Conservation (phyloP, 1,139 yeast genomes). For the Pichia sp. region DNA sequence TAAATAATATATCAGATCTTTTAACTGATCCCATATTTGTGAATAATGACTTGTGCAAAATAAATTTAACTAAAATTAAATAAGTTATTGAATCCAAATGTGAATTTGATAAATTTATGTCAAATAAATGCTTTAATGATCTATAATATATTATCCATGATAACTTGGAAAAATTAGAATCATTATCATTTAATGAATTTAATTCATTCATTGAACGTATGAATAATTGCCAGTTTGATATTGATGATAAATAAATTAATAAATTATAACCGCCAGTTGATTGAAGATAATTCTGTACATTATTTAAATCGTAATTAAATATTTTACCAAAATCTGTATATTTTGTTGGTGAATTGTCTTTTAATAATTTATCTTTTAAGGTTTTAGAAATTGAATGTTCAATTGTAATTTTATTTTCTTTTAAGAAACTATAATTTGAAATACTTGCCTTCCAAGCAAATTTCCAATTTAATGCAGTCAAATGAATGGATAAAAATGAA, state of each 20-base stretch:
- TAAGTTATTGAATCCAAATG: background rate
- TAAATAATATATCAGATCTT: conserved; percentile 7
- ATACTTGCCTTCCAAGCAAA: conserved; percentile 2
- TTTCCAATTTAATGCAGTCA: conserved; percentile 5
- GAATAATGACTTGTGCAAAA: conserved; percentile 2
- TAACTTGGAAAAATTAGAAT: background rate
- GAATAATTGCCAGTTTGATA: conserved; percentile 12
- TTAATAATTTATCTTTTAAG: background rate
- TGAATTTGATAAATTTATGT: background rate
- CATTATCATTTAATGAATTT: background rate
- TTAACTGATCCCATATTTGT: conserved; percentile 6
- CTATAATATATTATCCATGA: conserved; percentile 1
- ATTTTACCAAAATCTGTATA: conserved; percentile 2
- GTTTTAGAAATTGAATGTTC: background rate
- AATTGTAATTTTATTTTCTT: background rate
- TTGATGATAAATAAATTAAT: background rate
- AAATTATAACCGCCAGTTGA: background rate
- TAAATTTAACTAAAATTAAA: conserved; percentile 7
- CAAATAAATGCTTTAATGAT: conserved; percentile 2
- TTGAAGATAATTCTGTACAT: background rate
- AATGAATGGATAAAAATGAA: background rate
- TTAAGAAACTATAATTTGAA: background rate
- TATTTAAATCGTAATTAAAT: background rate
- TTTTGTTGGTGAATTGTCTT: background rate
- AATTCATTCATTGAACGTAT: conserved; percentile 8